A percentile compares a stretch with the other conserved stretches of the same genome.
phyloP scores from a whole-genome alignment of 257 asterid species.

The Agastache rugosa region DNA sequence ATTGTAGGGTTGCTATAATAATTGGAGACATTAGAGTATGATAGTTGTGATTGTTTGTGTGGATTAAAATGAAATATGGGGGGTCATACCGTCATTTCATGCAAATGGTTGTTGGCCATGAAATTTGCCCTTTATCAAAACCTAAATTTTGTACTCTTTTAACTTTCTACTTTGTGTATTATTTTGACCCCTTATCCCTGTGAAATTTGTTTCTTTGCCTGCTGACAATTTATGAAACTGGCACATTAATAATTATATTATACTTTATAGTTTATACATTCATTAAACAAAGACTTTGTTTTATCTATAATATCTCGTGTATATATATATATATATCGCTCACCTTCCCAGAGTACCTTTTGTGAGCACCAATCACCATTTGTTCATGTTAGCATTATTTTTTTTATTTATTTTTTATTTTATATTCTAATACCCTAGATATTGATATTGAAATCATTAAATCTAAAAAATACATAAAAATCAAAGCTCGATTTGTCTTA shows the following conservation, averaged over 20 bases:
- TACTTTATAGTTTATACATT: no score
- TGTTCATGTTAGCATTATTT: no score
- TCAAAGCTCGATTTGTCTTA: no score
- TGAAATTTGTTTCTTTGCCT: conserved; percentile 25
- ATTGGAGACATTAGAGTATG: conserved; percentile 45
- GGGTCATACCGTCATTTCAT: conserved; percentile 2
- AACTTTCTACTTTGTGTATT: background rate
- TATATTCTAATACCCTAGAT: no score
- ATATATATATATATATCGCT: background rate
- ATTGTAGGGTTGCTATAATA: conserved; percentile 34
- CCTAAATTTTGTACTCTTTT: background rate
- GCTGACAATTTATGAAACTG: conserved; percentile 23
- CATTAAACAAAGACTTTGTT: conserved; percentile 7
- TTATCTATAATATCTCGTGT: conserved; percentile 6
- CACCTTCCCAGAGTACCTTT: no score
- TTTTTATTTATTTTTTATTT: no score
- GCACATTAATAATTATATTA: background rate
- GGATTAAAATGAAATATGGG: conserved; percentile 18
- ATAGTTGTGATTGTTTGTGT: conserved; percentile 20
- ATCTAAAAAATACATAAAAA: no score
- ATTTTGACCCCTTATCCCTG: conserved; percentile 21
- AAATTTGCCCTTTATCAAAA: conserved; percentile 9
- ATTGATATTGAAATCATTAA: no score
- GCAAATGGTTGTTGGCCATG: conserved; percentile 30
- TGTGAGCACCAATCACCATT: no score